Evolutionary conservation across 192 early-diverging fungal genomes (phyloP).

Genomic region (Powellomyces hirtus): DNA sequence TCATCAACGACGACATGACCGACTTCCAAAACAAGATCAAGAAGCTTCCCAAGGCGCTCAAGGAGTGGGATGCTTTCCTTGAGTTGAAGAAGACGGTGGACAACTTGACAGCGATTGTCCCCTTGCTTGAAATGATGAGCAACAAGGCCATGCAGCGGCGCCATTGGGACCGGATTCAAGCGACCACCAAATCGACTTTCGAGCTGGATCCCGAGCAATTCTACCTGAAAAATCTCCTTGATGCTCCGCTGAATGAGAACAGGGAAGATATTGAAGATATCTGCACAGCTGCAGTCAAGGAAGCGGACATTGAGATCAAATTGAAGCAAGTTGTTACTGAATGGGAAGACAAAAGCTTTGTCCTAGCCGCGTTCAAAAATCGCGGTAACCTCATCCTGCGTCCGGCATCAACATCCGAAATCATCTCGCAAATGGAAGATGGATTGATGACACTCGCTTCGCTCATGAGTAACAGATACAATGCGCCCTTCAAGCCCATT

Average conservation of each 20-base stretch:
- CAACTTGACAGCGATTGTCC: conserved; percentile 55
- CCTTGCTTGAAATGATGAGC: conserved; percentile 61
- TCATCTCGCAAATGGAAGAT: conserved; percentile 66
- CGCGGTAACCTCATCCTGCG: conserved; percentile 62
- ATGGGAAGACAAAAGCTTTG: conserved; percentile 64
- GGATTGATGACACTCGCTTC: conserved; percentile 61
- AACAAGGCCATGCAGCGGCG: conserved; percentile 62
- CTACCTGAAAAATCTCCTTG: conserved; percentile 57
- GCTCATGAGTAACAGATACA: conserved; percentile 62
- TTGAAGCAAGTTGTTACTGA: conserved; percentile 54
- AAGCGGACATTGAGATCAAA: conserved; percentile 65
- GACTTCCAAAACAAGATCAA: conserved; percentile 68
- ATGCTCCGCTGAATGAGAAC: conserved; percentile 55
- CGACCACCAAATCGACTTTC: conserved; percentile 52
- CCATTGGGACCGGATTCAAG: conserved; percentile 59
- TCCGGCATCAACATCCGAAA: conserved; percentile 58
- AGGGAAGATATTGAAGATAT: conserved; percentile 67
- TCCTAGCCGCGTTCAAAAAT: conserved; percentile 57
- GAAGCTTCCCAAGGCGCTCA: conserved; percentile 65
- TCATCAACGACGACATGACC: conserved; percentile 59
- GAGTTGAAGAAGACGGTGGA: conserved; percentile 64
- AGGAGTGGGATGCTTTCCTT: conserved; percentile 65
- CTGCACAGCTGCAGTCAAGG: conserved; percentile 61
- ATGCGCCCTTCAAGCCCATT: conserved; percentile 60
- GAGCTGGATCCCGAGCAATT: conserved; percentile 65